These are phyloP conservation scores for Ustilago shanxiensis DNA, from an alignment of 1,284 basidiomycete genomes.

Conservation along the genomic window DNA sequence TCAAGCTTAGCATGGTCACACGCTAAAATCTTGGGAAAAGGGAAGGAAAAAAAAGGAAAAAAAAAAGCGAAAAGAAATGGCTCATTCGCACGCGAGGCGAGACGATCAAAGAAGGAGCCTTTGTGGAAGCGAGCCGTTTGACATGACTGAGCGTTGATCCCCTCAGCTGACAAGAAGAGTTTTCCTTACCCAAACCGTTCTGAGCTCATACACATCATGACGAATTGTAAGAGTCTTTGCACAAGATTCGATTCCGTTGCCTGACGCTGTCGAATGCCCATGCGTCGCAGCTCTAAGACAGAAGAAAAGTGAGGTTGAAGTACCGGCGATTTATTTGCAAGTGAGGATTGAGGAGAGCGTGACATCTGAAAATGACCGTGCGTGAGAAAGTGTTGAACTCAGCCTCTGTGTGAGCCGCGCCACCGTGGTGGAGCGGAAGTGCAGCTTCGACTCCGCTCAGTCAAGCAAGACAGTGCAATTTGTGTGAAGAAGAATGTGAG, in stretches of 20 bases:
- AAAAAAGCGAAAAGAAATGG: neutral
- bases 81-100: neutral
- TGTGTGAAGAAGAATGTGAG: too few relatives aligned
- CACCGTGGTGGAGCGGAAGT: neutral
- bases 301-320: neutral
- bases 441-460: neutral
- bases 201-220: neutral
- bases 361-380: neutral
- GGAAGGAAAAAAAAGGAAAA: neutral
- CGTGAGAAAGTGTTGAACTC: neutral
- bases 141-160: slow-evolving; percentile 5
- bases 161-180: neutral
- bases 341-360: neutral
- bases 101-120: neutral
- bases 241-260: neutral
- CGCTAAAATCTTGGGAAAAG: neutral
- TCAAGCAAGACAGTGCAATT: neutral
- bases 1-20: neutral
- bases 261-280: neutral
- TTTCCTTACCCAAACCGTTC: neutral
- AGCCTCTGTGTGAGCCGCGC: neutral
- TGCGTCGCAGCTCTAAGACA: too few relatives aligned
- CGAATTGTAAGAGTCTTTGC: neutral
- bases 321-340: neutral
- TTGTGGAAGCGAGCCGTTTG: neutral